Evolutionary conservation across 164 flowering plant species (phyloP).

Genomic region (Saururus chinensis): DNA sequence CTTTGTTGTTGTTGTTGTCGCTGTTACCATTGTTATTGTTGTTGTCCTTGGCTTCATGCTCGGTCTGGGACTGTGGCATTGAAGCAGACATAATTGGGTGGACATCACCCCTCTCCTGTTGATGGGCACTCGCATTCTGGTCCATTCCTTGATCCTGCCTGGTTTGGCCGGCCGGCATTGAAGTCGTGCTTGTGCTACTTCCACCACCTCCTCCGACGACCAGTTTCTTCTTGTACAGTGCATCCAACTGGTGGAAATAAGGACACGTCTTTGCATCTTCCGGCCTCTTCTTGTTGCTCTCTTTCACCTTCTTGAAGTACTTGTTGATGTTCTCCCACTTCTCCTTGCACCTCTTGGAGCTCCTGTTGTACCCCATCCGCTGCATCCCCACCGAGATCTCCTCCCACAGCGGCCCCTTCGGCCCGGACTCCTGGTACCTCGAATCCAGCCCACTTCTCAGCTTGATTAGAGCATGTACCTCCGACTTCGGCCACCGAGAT

Average conservation of each 20-base stretch:
- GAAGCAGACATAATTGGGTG: slow-evolving; percentile 14
- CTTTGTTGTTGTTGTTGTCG: neutral
- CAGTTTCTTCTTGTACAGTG: slow-evolving; percentile 29
- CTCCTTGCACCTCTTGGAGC: slow-evolving; percentile 61
- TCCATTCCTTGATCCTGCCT: slow-evolving; percentile 3
- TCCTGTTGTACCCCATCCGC: slow-evolving; percentile 45
- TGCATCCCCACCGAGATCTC: slow-evolving; percentile 49
- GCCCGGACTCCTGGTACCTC: slow-evolving; percentile 52
- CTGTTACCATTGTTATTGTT: too few relatives aligned
- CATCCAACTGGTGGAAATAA: slow-evolving; percentile 42
- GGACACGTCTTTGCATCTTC: slow-evolving; percentile 69
- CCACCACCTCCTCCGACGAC: slow-evolving; percentile 10
- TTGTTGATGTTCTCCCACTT: slow-evolving; percentile 79
- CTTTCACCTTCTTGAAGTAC: slow-evolving; percentile 66
- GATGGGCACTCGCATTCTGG: neutral
- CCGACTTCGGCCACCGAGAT: slow-evolving; percentile 60
- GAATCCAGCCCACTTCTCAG: slow-evolving; percentile 45
- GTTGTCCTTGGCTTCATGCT: slow-evolving; percentile 16
- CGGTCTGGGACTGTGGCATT: slow-evolving; percentile 5
- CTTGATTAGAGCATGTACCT: slow-evolving; percentile 47
- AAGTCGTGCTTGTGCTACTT: slow-evolving; percentile 2
- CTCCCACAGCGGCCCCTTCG: slow-evolving; percentile 69
- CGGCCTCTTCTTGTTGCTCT: slow-evolving; percentile 61
- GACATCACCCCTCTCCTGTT: too few relatives aligned
- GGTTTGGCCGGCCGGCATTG: neutral